Percentiles rank a stretch among this genome's conserved stretches.
phyloP scores from a whole-genome alignment of 768 basidiomycete species.

The Gloeopeniophorella convolvens region DNA sequence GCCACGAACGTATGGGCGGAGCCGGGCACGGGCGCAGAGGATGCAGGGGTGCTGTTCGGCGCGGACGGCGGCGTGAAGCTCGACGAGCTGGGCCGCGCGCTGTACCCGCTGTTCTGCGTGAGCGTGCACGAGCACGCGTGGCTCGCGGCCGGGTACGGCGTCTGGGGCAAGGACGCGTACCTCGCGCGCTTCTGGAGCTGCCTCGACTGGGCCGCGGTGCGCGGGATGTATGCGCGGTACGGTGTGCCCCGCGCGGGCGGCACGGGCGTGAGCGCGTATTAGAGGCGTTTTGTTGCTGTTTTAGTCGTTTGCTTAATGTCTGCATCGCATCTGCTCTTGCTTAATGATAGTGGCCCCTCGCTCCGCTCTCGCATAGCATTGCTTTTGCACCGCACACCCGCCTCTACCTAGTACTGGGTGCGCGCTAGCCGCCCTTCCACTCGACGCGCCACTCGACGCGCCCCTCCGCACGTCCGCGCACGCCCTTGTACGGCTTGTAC shows the following conservation, averaged over 20 bases:
- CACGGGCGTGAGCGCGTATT: too few species aligned
- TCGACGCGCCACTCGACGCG: slow-evolving; percentile 54
- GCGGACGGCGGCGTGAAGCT: slow-evolving; percentile 3
- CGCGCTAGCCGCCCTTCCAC: slow-evolving; percentile 12
- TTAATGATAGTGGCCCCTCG: too few species aligned
- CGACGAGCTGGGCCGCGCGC: slow-evolving; percentile 39
- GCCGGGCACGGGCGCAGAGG: not conserved
- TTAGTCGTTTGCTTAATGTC: too few species aligned
- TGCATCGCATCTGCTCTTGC: too few species aligned
- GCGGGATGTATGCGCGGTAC: slow-evolving; percentile 22
- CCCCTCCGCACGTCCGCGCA: slow-evolving; percentile 61
- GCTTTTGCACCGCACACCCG: too few species aligned
- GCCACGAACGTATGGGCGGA: not conserved
- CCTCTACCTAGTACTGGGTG: too few species aligned
- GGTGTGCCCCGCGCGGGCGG: not conserved
- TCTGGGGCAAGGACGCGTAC: slow-evolving; percentile 90
- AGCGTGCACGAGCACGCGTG: slow-evolving; percentile 83
- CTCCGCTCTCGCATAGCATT: too few species aligned
- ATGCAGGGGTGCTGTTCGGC: not conserved
- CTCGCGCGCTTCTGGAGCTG: slow-evolving; percentile 78
- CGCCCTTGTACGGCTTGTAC: slow-evolving; percentile 92
- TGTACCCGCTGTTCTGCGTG: slow-evolving; percentile 74
- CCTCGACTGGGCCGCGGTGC: slow-evolving; percentile 68
- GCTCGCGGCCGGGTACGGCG: slow-evolving; percentile 77
- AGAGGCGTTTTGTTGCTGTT: too few species aligned